Evolutionary conservation across 2,329 filamentous ascomycete genomes (phyloP).

Genomic region (Moelleriella libera): DNA sequence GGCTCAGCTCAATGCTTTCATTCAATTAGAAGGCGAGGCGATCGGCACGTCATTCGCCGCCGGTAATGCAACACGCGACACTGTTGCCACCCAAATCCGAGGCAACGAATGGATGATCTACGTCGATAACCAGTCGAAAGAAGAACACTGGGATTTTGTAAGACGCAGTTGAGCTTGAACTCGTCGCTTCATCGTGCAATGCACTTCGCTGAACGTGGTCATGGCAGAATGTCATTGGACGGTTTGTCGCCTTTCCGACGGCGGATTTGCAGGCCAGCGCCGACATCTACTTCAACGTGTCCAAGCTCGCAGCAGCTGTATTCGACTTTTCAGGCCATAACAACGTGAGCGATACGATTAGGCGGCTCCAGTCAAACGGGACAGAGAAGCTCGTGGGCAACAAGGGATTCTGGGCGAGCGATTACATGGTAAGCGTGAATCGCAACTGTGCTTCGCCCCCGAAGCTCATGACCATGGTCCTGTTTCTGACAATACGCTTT

Average conservation of each 20-base stretch:
- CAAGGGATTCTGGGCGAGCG: slow-evolving; percentile 11
- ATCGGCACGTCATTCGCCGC: slow-evolving; percentile 10
- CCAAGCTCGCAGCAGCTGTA: slow-evolving; percentile 8
- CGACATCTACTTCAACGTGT: slow-evolving; percentile 11
- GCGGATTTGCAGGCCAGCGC: slow-evolving; percentile 9
- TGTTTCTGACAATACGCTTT: not conserved
- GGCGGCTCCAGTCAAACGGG: slow-evolving; percentile 9
- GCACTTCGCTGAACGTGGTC: not conserved
- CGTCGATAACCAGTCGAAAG: slow-evolving; percentile 5
- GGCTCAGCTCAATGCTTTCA: slow-evolving; percentile 10
- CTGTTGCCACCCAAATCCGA: slow-evolving; percentile 8
- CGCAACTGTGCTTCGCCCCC: not conserved
- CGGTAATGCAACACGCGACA: slow-evolving; percentile 5
- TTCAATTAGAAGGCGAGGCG: slow-evolving; percentile 9
- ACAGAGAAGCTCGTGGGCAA: slow-evolving; percentile 9
- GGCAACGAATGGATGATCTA: slow-evolving; percentile 12
- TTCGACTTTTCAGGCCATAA: slow-evolving; percentile 7
- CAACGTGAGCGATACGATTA: slow-evolving; percentile 6
- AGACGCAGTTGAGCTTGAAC: not conserved
- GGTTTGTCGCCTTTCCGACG: slow-evolving; percentile 10
- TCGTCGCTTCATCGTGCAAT: not conserved
- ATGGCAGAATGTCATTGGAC: slow-evolving; percentile 9
- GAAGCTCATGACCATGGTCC: not conserved
- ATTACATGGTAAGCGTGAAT: slow-evolving; percentile 8
- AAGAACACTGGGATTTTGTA: slow-evolving; percentile 10